A percentile compares a stretch with the other conserved stretches of the same genome.
Conservation (phyloP, 2,329 filamentous ascomycete genomes). For the Colletotrichum theobromicola region DNA sequence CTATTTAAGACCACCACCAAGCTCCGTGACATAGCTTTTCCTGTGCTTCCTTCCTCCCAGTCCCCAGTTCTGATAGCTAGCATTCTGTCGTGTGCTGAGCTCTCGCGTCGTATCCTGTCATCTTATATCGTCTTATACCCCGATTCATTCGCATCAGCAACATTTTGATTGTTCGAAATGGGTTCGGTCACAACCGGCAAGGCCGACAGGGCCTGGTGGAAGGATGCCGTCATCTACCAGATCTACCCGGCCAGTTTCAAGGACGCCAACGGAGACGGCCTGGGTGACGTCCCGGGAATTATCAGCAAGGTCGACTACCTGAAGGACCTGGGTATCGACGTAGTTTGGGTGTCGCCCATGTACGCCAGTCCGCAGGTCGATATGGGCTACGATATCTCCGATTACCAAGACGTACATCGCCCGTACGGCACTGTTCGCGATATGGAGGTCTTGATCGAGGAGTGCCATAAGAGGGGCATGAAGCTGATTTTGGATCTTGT, state of each 20-base stretch:
- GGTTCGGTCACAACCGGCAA: slow-evolving; percentile 14
- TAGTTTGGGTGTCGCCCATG: slow-evolving; percentile 72
- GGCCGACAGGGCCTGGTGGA: slow-evolving; percentile 52
- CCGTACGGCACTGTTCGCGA: slow-evolving; percentile 72
- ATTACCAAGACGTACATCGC: slow-evolving; percentile 70
- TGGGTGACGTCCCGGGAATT: slow-evolving; percentile 69
- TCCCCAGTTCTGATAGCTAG: background rate
- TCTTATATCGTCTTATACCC: background rate
- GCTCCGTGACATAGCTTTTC: background rate
- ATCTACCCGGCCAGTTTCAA: slow-evolving; percentile 65
- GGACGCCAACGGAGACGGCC: slow-evolving; percentile 62
- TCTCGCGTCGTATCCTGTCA: background rate
- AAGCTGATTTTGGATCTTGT: slow-evolving; percentile 77
- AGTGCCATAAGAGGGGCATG: slow-evolving; percentile 68
- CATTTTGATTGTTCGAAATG: background rate
- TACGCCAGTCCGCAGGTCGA: slow-evolving; percentile 69
- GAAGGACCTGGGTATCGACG: slow-evolving; percentile 63
- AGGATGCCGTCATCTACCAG: slow-evolving; percentile 62
- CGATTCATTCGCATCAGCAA: background rate
- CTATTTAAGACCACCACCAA: background rate
- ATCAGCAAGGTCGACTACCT: slow-evolving; percentile 67
- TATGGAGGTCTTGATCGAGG: slow-evolving; percentile 65
- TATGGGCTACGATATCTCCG: slow-evolving; percentile 74
- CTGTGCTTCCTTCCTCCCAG: background rate
- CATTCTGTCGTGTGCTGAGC: background rate